phyloP scores from a whole-genome alignment of 1,284 basidiomycete species.

The Ceratobasidium sp. region DNA sequence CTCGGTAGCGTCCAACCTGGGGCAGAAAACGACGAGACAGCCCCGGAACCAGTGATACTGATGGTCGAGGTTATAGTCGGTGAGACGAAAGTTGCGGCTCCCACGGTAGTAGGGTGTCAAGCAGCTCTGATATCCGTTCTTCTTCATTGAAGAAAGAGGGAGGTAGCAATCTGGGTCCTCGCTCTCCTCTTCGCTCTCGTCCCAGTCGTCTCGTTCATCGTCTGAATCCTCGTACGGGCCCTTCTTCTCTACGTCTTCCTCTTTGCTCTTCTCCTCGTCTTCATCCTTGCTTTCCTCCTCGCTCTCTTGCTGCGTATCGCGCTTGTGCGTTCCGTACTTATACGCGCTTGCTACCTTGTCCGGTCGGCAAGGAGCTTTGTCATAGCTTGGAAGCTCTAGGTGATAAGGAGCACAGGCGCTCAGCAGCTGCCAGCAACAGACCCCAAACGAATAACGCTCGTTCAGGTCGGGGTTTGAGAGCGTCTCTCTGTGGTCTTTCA shows the following conservation, averaged over 20 bases:
- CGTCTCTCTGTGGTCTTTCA: background rate
- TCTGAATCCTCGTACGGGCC: too few species aligned
- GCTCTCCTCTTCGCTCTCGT: too few species aligned
- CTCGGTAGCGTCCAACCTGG: background rate
- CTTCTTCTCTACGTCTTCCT: too few species aligned
- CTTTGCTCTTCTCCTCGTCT: too few species aligned
- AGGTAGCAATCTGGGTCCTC: too few species aligned
- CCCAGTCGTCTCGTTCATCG: too few species aligned
- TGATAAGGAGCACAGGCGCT: background rate
- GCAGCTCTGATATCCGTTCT: background rate
- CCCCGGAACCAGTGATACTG: slow-evolving; percentile 7
- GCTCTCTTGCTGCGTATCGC: too few species aligned
- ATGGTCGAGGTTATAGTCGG: background rate
- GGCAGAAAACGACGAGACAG: slow-evolving; percentile 5
- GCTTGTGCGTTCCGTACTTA: too few species aligned
- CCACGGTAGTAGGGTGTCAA: background rate
- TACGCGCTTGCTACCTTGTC: too few species aligned
- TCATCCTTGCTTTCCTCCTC: too few species aligned
- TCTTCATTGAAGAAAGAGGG: background rate
- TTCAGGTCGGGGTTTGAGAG: background rate
- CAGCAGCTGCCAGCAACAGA: background rate
- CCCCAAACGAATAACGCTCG: background rate
- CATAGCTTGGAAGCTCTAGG: background rate
- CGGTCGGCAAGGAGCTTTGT: too few species aligned
- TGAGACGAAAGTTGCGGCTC: background rate